phyloP scores from a whole-genome alignment of 345 rosid species.

The Arabidopsis arenosa region DNA sequence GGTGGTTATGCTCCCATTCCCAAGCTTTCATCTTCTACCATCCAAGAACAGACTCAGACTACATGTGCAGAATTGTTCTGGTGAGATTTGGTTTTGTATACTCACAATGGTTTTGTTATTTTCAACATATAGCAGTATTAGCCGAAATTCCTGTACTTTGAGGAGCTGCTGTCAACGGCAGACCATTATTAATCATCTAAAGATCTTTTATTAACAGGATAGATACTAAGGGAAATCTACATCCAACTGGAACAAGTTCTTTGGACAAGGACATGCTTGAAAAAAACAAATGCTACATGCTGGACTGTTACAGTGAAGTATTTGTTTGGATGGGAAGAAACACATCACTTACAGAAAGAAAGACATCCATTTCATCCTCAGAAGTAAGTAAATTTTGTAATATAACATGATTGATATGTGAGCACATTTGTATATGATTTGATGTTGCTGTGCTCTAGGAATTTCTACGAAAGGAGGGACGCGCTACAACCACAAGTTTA shows the following conservation, averaged over 20 bases:
- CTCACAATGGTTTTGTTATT: neutral
- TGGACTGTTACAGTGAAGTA: slow-evolving; percentile 67
- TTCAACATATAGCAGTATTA: neutral
- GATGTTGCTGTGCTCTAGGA: slow-evolving; percentile 48
- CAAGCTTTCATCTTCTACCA: slow-evolving; percentile 53
- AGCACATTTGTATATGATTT: slow-evolving; percentile 22
- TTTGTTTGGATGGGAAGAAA: slow-evolving; percentile 91
- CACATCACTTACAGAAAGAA: slow-evolving; percentile 68
- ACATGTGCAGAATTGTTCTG: slow-evolving; percentile 59
- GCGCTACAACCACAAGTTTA: slow-evolving; percentile 59
- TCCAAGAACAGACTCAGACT: slow-evolving; percentile 46
- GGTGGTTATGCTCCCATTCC: slow-evolving; percentile 97
- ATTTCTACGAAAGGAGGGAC: slow-evolving; percentile 63
- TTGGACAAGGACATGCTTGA: slow-evolving; percentile 68
- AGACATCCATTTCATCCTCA: slow-evolving; percentile 65
- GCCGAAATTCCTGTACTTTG: neutral
- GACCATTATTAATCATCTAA: slow-evolving; percentile 12
- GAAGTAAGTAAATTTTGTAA: slow-evolving; percentile 57
- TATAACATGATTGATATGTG: slow-evolving; percentile 3
- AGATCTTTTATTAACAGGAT: slow-evolving; percentile 57
- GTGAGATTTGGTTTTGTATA: slow-evolving; percentile 47
- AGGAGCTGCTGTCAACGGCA: slow-evolving; percentile 9
- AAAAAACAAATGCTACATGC: slow-evolving; percentile 73
- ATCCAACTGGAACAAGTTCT: slow-evolving; percentile 52
- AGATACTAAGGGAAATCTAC: slow-evolving; percentile 60